Evolutionary conservation across 2,329 filamentous ascomycete genomes (phyloP).

Genomic region (Colletotrichum higginsianum): DNA sequence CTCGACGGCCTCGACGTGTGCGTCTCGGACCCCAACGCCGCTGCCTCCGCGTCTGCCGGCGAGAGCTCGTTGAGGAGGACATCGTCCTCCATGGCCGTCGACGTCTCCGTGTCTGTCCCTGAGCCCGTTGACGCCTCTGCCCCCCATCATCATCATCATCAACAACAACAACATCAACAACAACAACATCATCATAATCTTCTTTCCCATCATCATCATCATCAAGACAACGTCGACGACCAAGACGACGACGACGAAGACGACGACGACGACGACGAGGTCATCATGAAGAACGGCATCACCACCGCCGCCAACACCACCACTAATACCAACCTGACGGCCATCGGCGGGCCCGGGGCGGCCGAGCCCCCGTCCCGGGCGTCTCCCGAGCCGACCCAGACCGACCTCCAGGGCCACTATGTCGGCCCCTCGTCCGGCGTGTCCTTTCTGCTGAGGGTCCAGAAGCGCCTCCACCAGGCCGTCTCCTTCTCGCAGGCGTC

Average conservation of each 20-base stretch:
- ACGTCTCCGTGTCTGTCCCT: slow-evolving; percentile 1
- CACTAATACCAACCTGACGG: slow-evolving; percentile 4
- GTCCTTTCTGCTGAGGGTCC: slow-evolving; percentile 50
- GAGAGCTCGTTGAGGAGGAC: slow-evolving; percentile 19
- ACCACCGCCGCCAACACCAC: too few species aligned
- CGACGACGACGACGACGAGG: slow-evolving; percentile 4
- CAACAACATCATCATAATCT: too few species aligned
- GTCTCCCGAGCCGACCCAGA: slow-evolving; percentile 52
- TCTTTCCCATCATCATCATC: too few species aligned
- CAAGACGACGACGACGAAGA: not conserved
- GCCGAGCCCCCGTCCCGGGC: slow-evolving; percentile 63
- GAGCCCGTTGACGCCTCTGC: slow-evolving; percentile 10
- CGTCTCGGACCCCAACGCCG: not conserved
- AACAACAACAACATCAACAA: too few species aligned
- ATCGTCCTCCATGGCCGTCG: slow-evolving; percentile 1
- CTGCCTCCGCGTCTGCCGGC: not conserved
- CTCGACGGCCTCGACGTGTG: slow-evolving; percentile 30
- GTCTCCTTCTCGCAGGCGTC: slow-evolving; percentile 52
- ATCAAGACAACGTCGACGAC: not conserved
- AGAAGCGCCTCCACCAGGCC: slow-evolving; percentile 49
- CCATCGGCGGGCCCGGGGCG: slow-evolving; percentile 13
- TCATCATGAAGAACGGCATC: slow-evolving; percentile 21
- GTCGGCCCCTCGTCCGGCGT: slow-evolving; percentile 52
- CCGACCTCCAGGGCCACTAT: slow-evolving; percentile 52
- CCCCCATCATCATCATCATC: too few species aligned